Base-by-base conservation (phyloP, 2,329 filamentous ascomycete genomes). In the Venturia effusa region DNA sequence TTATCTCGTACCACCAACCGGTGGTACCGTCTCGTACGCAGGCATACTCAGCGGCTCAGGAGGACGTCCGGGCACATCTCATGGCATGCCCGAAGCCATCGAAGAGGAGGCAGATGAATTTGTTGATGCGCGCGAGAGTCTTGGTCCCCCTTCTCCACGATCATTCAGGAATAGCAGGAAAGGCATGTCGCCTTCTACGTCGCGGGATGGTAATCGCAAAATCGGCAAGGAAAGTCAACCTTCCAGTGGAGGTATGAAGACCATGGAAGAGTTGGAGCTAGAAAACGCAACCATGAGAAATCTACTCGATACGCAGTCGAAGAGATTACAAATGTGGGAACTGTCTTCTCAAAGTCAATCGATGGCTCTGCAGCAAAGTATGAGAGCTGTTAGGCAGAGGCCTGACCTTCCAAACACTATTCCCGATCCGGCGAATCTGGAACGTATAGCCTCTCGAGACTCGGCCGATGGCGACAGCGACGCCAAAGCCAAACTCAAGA, bases 1-100 rank as follows among this genome's bases (percentile, higher is more conserved):
- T 77, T 97, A 97, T 73, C 89, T 97, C 1, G 94, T 99, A 0
- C 94, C 93, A 4, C 89, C 90, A 0, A 91, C 89, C 22, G 93
- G 94, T 5, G 92, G 93, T 67, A 97, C 92, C 2, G 88, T 92
- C 66, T 94, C 92, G 0, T 99, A 97, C 71, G 92, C 94, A 55
- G 92, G 89, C 67, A 97, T 99, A 62, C 79, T 96, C 24, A 64
- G 51, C 39, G 57, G 88, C 75, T 39, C 75, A 79, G 32, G 76
- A 77, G 8, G 76, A 79, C 63, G 54, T 63, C 68, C 74, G 65
- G 66, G 75, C 70, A 70, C 69, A 48, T 70, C 69, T 65, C 66
- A 68, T 6, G 65, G 69, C 63, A 74, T 61, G 1, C 71, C 64
- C 67, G 70, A 72, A 62, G 74, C 75, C 24, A 72, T 73, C 51